A percentile compares a stretch with the other conserved stretches of the same genome.
Evolutionary conservation across 139 green algal genomes (phyloP).

Genomic region (Yamagishiella unicocca): DNA sequence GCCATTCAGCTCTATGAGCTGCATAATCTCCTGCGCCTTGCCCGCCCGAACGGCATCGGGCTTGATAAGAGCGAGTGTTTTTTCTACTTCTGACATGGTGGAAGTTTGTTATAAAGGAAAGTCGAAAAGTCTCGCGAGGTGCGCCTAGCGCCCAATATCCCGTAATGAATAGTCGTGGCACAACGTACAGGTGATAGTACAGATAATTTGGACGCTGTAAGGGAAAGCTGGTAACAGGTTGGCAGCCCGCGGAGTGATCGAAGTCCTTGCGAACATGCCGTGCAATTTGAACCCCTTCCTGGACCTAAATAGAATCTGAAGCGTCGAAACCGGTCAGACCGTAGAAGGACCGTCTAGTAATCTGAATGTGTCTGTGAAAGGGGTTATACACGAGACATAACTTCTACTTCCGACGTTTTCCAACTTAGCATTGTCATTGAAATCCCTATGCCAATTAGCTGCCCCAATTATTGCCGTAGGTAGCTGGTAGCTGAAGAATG

Average conservation of each 20-base stretch:
- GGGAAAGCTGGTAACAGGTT: background rate
- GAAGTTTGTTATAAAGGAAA: background rate
- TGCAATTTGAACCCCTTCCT: no score
- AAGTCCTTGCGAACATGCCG: slow-evolving; percentile 16
- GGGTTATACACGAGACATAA: no score
- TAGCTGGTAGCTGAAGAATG: no score
- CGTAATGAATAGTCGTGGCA: background rate
- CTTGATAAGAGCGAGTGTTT: slow-evolving; percentile 84
- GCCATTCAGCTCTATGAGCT: slow-evolving; percentile 75
- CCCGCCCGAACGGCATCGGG: slow-evolving; percentile 75
- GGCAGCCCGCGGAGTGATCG: background rate
- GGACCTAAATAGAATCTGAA: no score
- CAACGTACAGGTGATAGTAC: no score
- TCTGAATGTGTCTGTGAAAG: no score
- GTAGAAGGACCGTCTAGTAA: no score
- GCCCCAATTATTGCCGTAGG: no score
- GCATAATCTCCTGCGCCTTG: slow-evolving; percentile 81
- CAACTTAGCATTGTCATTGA: no score
- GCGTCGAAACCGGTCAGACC: background rate
- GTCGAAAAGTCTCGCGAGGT: background rate
- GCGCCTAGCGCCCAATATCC: background rate
- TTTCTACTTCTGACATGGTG: slow-evolving; percentile 44
- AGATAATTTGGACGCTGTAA: background rate
- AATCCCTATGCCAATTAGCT: no score
- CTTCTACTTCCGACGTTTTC: no score